phyloP scores from a whole-genome alignment of 129 eudicot species.

The Artemisia argyi region DNA sequence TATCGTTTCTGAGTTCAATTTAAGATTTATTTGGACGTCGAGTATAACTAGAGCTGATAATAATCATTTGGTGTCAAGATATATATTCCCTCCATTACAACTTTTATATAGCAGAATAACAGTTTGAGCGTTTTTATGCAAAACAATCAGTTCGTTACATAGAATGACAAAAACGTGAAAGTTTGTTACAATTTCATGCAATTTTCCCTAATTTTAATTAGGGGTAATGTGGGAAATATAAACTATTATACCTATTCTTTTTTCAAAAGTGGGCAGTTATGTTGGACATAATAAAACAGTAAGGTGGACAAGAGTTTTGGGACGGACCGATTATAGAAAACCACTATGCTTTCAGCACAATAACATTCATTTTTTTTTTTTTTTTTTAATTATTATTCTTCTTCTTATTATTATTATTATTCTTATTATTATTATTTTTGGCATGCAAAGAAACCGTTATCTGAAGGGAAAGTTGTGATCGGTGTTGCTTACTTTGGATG shows the following conservation, averaged over 20 bases:
- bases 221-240: no score
- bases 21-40: neutral
- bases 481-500: conserved; percentile 62
- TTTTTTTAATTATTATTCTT: neutral
- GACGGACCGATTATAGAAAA: no score
- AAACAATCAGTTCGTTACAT: no score
- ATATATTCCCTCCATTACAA: no score
- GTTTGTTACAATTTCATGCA: no score
- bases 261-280: no score
- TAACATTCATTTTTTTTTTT: neutral
- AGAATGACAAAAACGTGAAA: no score
- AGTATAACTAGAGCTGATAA: neutral
- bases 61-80: neutral
- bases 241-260: no score
- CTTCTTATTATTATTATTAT: no score
- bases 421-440: neutral
- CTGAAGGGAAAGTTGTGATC: conserved; percentile 69
- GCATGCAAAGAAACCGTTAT: conserved; percentile 52
- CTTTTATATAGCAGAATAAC: neutral
- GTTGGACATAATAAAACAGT: no score
- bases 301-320: no score
- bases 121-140: neutral
- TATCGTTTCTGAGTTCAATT: neutral
- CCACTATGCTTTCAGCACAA: neutral
- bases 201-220: no score